These are phyloP conservation scores for Irpex sp. DNA, from an alignment of 1,284 basidiomycete genomes.

Conservation along the genomic window DNA sequence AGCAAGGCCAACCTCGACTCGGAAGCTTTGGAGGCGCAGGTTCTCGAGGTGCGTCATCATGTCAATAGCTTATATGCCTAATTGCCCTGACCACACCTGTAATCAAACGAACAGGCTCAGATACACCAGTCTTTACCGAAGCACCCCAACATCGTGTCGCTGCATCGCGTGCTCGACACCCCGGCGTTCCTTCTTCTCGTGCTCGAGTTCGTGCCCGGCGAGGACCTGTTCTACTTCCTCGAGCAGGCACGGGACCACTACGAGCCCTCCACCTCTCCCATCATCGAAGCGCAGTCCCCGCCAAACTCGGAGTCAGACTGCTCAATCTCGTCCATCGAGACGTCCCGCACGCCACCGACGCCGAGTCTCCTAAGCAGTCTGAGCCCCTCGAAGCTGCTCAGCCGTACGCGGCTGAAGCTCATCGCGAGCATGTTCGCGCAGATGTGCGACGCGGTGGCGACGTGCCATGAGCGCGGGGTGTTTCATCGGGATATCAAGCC, in stretches of 20 bases:
- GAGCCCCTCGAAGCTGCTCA: constrained; percentile 80
- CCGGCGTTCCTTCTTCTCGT: constrained; percentile 77
- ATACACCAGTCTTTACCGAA: constrained; percentile 92
- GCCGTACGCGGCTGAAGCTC: constrained; percentile 82
- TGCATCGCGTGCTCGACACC: constrained; percentile 87
- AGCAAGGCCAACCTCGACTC: constrained; percentile 90
- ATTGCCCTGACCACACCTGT: background rate
- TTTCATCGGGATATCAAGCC: constrained; percentile 99
- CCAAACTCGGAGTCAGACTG: background rate
- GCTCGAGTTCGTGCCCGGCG: constrained; percentile 93
- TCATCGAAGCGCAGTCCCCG: constrained; percentile 17
- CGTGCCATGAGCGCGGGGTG: constrained; percentile 92
- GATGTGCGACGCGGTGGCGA: constrained; percentile 97
- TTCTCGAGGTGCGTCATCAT: constrained; percentile 69
- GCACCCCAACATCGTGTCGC: constrained; percentile 94
- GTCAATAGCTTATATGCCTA: constrained; percentile 7
- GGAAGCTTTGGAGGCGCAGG: constrained; percentile 82
- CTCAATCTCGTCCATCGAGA: constrained; percentile 22
- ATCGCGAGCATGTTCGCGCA: constrained; percentile 96
- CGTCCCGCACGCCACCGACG: constrained; percentile 83
- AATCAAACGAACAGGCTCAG: constrained; percentile 54
- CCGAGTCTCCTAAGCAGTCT: constrained; percentile 91
- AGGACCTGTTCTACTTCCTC: constrained; percentile 96
- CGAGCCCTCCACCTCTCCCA: constrained; percentile 42
- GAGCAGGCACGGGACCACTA: constrained; percentile 89